These are phyloP conservation scores for Penicillium corylophilum DNA, from an alignment of 2,329 filamentous ascomycete genomes.

Conservation along the genomic window DNA sequence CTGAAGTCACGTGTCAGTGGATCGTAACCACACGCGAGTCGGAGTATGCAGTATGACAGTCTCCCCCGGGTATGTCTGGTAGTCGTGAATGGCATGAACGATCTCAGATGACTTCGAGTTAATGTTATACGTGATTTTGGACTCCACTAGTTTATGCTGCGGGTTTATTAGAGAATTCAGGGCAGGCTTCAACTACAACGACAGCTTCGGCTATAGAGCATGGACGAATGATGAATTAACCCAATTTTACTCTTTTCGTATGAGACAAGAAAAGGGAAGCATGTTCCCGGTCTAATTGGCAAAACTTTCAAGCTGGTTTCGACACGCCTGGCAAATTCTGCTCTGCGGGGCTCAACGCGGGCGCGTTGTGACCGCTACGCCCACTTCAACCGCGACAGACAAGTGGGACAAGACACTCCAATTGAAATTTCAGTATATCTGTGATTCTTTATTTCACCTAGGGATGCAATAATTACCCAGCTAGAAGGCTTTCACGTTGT, in stretches of 20 bases:
- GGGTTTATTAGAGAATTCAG: neutral
- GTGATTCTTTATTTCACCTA: neutral
- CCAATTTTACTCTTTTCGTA: neutral
- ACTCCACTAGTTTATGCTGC: neutral
- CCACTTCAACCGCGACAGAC: neutral
- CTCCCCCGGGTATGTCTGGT: constrained; percentile 3
- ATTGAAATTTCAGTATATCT: neutral
- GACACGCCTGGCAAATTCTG: constrained; percentile 4
- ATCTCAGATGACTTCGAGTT: neutral
- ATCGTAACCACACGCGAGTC: constrained; percentile 18
- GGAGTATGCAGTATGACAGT: constrained; percentile 20
- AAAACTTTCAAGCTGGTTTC: neutral
- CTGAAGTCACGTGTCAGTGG: constrained; percentile 21
- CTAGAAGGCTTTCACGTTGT: neutral
- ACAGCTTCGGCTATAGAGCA: neutral
- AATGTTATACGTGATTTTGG: neutral
- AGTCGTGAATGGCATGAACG: constrained; percentile 2
- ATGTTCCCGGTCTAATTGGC: neutral
- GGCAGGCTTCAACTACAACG: neutral
- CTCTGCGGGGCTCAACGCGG: constrained; percentile 2
- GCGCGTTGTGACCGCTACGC: constrained; percentile 6
- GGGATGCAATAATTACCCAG: neutral
- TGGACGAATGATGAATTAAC: neutral
- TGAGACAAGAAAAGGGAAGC: neutral
- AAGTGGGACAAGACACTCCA: neutral